phyloP scores from a whole-genome alignment of 495 filamentous ascomycete species.

The Xylaria longipes region DNA sequence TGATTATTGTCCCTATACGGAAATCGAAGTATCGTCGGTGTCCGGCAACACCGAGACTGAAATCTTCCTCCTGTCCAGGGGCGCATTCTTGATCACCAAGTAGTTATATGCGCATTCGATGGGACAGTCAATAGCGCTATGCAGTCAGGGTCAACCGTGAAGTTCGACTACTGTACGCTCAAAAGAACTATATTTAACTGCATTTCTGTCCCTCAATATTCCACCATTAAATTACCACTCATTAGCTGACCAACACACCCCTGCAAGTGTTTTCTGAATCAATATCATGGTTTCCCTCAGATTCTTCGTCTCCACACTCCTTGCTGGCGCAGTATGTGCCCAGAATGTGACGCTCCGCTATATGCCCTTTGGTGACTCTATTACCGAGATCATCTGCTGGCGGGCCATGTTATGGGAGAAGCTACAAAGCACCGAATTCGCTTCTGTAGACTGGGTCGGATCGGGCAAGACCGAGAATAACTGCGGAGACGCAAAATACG shows the following conservation, averaged over 20 bases:
- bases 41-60: constrained; percentile 15
- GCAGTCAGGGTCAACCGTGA: neutral
- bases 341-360: constrained; percentile 44
- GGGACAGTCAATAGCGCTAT: too few relatives aligned
- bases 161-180: neutral
- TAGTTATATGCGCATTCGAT: neutral
- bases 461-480: constrained; percentile 48
- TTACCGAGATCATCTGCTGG: constrained; percentile 61
- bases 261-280: neutral
- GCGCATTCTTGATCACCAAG: neutral
- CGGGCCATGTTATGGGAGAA: constrained; percentile 52
- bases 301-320: constrained; percentile 31
- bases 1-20: neutral
- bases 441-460: constrained; percentile 55
- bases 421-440: constrained; percentile 50
- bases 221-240: too few relatives aligned
- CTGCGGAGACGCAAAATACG: constrained; percentile 48
- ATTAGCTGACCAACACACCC: neutral
- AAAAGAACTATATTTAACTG: neutral
- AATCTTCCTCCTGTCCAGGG: neutral
- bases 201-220: neutral
- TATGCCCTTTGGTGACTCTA: constrained; percentile 61
- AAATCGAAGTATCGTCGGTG: neutral
- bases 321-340: constrained; percentile 33
- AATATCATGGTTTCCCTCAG: constrained; percentile 34